phyloP scores from a whole-genome alignment of 1,284 basidiomycete species.

The Ganoderma lucidum region DNA sequence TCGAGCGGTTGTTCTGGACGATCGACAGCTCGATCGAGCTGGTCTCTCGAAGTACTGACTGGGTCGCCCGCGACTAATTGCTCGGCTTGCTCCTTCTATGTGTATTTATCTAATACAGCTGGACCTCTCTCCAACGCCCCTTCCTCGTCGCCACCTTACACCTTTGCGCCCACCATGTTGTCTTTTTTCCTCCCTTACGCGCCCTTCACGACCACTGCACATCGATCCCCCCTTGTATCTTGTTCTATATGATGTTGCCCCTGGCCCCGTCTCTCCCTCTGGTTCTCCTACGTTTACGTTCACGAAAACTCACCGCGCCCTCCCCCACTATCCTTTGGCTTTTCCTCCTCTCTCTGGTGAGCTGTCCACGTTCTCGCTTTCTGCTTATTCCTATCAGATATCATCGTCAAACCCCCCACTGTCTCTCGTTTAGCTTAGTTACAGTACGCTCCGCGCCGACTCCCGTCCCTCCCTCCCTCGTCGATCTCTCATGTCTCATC shows the following conservation, averaged over 20 bases:
- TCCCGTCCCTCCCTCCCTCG: background rate
- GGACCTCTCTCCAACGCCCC: background rate
- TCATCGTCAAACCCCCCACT: background rate
- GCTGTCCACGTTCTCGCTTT: slow-evolving; percentile 2
- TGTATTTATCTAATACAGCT: slow-evolving; percentile 14
- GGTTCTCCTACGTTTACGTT: slow-evolving; percentile 10
- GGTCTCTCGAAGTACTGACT: slow-evolving; percentile 81
- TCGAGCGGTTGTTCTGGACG: slow-evolving; percentile 90
- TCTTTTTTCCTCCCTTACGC: background rate
- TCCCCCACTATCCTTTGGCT: slow-evolving; percentile 9
- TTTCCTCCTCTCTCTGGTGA: background rate
- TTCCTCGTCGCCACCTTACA: background rate
- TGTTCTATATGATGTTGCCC: slow-evolving; percentile 11
- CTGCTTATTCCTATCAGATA: slow-evolving; percentile 10
- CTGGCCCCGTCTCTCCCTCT: background rate
- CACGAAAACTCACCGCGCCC: slow-evolving; percentile 7
- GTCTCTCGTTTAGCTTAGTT: slow-evolving; percentile 8
- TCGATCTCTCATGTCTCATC: background rate
- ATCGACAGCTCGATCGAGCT: slow-evolving; percentile 87
- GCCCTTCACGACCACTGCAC: slow-evolving; percentile 2
- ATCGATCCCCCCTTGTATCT: slow-evolving; percentile 3
- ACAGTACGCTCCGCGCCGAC: background rate
- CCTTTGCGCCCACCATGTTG: slow-evolving; percentile 4
- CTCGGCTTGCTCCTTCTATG: slow-evolving; percentile 17
- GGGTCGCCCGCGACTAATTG: slow-evolving; percentile 77